These are phyloP conservation scores for Pichia ethanolica DNA, from an alignment of 805 yeast genomes.

Conservation along the genomic window DNA sequence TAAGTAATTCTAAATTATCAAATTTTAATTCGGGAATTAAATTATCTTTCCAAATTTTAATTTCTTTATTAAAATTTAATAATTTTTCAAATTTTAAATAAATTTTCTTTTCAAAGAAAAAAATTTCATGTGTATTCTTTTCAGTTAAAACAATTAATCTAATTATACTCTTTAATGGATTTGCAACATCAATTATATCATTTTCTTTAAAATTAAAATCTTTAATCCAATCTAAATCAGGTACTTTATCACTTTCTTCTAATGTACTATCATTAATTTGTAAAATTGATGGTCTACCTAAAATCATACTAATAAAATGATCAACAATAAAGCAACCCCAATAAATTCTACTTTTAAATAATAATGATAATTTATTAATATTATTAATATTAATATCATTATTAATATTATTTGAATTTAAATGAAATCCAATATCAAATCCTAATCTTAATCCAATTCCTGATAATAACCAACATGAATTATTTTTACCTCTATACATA, in stretches of 20 bases:
- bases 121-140: slow-evolving; percentile 37
- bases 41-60: slow-evolving; percentile 38
- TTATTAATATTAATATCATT: slow-evolving; percentile 14
- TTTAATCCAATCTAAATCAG: slow-evolving; percentile 56
- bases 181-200: slow-evolving; percentile 31
- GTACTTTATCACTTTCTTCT: slow-evolving; percentile 50
- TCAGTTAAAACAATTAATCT: slow-evolving; percentile 38
- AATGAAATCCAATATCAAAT: slow-evolving; percentile 55
- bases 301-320: slow-evolving; percentile 50
- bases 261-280: slow-evolving; percentile 53
- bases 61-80: slow-evolving; percentile 4
- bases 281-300: slow-evolving; percentile 52
- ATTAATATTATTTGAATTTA: slow-evolving; percentile 41
- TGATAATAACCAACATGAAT: slow-evolving; percentile 55
- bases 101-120: slow-evolving; percentile 11
- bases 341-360: slow-evolving; percentile 51
- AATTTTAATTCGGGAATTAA: slow-evolving; percentile 45
- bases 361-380: slow-evolving; percentile 30
- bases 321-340: slow-evolving; percentile 66
- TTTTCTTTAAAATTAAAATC: slow-evolving; percentile 39
- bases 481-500: slow-evolving; percentile 50
- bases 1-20: slow-evolving; percentile 22
- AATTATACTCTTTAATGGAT: slow-evolving; percentile 36
- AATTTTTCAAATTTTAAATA: not conserved
- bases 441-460: slow-evolving; percentile 63